These are phyloP conservation scores for Sechiopsis laciniata DNA, from an alignment of 306 rosid species.

Conservation along the genomic window DNA sequence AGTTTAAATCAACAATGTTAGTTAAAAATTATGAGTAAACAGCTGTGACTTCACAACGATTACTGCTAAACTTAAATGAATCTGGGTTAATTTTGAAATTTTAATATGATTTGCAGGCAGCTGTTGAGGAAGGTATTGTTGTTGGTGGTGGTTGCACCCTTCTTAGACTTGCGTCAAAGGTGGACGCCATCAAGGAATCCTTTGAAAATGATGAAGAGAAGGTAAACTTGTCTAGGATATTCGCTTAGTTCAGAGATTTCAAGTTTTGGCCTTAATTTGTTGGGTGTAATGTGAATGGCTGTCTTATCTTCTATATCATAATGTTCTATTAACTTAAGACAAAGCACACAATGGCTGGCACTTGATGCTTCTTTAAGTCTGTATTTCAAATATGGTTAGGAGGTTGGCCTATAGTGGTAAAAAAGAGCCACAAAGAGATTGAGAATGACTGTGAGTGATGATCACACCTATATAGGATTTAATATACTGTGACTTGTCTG, in stretches of 20 bases:
- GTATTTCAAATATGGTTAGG: not conserved
- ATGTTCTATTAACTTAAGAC: not conserved
- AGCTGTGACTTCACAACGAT: not conserved
- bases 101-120: conserved; percentile 53
- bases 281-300: not conserved
- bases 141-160: conserved; percentile 99
- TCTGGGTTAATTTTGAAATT: not conserved
- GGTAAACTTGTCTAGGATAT: conserved; percentile 33
- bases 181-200: conserved; percentile 69
- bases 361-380: not conserved
- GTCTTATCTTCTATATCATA: not conserved
- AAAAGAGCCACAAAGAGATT: too few relatives aligned
- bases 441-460: too few relatives aligned
- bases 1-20: not conserved
- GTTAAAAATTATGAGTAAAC: not conserved
- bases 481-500: too few relatives aligned
- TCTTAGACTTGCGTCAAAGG: conserved; percentile 90
- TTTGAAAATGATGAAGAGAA: conserved; percentile 90
- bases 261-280: not conserved
- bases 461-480: too few relatives aligned
- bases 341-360: not conserved
- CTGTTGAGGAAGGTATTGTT: conserved; percentile 98
- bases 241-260: not conserved
- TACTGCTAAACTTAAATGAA: not conserved
- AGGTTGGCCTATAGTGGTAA: too few relatives aligned